Conservation (phyloP, 2,329 filamentous ascomycete species). For the Aspergillus melleus region DNA sequence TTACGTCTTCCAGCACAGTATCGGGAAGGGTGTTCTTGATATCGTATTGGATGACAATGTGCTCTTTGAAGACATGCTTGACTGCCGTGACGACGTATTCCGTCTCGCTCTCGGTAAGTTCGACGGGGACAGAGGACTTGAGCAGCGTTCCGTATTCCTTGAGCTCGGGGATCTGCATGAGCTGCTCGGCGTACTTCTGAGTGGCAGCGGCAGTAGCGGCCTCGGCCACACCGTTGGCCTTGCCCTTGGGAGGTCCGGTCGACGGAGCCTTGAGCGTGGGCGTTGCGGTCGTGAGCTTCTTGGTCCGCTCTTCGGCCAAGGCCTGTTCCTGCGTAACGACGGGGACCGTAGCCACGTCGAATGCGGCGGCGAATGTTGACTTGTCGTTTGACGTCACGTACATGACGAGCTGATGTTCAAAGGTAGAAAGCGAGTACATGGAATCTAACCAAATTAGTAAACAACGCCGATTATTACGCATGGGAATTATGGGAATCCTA, state of each 20-base stretch:
- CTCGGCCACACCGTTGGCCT: slow-evolving; percentile 68
- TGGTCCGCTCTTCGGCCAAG: slow-evolving; percentile 90
- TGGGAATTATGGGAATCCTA: slow-evolving; percentile 43
- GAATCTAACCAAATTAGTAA: slow-evolving; percentile 61
- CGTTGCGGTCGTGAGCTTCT: slow-evolving; percentile 91
- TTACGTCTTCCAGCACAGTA: slow-evolving; percentile 86
- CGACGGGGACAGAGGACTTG: slow-evolving; percentile 82
- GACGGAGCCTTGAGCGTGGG: slow-evolving; percentile 93
- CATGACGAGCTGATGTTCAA: slow-evolving; percentile 96
- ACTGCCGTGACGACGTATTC: slow-evolving; percentile 93
- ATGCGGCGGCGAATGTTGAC: slow-evolving; percentile 77
- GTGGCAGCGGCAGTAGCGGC: slow-evolving; percentile 76
- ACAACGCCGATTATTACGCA: neutral
- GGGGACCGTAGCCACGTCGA: slow-evolving; percentile 88
- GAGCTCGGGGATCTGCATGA: slow-evolving; percentile 87
- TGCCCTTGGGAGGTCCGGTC: slow-evolving; percentile 71
- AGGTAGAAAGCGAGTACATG: slow-evolving; percentile 91
- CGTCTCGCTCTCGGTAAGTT: slow-evolving; percentile 94
- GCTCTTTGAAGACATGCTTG: slow-evolving; percentile 98
- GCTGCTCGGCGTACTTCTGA: slow-evolving; percentile 84
- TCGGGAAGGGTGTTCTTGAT: slow-evolving; percentile 96
- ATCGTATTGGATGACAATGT: slow-evolving; percentile 93
- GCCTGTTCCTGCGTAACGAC: slow-evolving; percentile 95
- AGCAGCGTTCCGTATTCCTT: slow-evolving; percentile 84
- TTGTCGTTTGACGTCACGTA: slow-evolving; percentile 94